Conservation (phyloP, 441 rosid genomes). For the Theobroma grandiflorum region DNA sequence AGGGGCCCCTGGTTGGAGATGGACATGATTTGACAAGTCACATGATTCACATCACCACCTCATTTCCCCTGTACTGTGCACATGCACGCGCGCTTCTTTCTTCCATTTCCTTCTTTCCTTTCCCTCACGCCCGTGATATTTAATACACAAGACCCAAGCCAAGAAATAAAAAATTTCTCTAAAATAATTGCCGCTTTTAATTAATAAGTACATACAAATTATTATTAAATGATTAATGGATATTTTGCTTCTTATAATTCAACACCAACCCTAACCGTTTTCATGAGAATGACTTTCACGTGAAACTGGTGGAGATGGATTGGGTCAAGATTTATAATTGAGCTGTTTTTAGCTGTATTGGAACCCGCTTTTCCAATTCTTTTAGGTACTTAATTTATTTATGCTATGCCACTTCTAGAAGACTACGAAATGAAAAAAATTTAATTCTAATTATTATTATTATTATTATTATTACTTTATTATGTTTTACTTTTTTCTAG, state of each 20-base stretch:
- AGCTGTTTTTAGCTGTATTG: not conserved
- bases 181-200: not conserved
- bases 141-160: not conserved
- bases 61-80: not conserved
- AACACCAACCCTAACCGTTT: constrained; percentile 11
- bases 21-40: constrained; percentile 42
- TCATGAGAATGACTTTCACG: constrained; percentile 7
- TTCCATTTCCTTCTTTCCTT: not conserved
- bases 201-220: not conserved
- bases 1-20: constrained; percentile 50
- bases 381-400: not conserved
- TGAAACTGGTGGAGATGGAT: not conserved
- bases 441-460: not conserved
- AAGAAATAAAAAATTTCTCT: too few species aligned
- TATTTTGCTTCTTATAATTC: not conserved
- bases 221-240: not conserved
- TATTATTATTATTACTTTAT: not conserved
- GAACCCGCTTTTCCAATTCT: not conserved
- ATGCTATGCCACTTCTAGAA: not conserved
- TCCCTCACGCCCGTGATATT: not conserved
- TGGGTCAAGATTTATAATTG: not conserved
- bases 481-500: not conserved
- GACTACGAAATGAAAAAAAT: not conserved
- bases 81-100: constrained; percentile 1
- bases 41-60: constrained; percentile 38